Conservation (phyloP, 768 basidiomycete genomes). For the Lactarius indigo region DNA sequence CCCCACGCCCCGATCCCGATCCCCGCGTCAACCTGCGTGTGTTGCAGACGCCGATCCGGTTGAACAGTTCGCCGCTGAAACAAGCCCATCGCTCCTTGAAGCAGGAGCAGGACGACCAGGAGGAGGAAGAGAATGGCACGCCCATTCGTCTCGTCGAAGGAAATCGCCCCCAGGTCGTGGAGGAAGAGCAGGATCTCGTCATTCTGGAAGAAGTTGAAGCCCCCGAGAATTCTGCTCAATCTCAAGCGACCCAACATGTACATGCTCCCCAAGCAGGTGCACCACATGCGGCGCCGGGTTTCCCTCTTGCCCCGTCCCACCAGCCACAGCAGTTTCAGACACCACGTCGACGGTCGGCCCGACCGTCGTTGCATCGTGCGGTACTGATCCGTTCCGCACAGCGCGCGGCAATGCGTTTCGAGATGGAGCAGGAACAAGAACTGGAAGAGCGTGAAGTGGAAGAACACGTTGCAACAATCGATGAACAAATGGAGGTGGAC, state of each 20-base stretch:
- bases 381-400: constrained; percentile 71
- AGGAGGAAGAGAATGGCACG: constrained; percentile 43
- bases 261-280: constrained; percentile 17
- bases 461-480: constrained; percentile 9
- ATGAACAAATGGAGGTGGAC: constrained; percentile 26
- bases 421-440: constrained; percentile 49
- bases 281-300: constrained; percentile 8
- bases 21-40: constrained; percentile 61
- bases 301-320: constrained; percentile 27
- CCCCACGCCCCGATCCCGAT: constrained; percentile 56
- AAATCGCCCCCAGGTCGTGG: constrained; percentile 60
- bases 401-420: constrained; percentile 49
- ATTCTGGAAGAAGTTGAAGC: constrained; percentile 66
- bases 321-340: constrained; percentile 24
- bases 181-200: constrained; percentile 67
- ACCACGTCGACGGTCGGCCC: constrained; percentile 30
- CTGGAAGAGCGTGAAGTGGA: constrained; percentile 38
- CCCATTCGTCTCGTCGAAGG: constrained; percentile 61
- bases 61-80: constrained; percentile 28
- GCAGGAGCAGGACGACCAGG: constrained; percentile 33
- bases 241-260: constrained; percentile 17
- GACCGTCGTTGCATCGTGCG: constrained; percentile 59
- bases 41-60: constrained; percentile 51
- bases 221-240: constrained; percentile 20
- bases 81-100: constrained; percentile 9